Conservation (phyloP, 208 protist genomes). For the Trypanosoma melophagium region DNA sequence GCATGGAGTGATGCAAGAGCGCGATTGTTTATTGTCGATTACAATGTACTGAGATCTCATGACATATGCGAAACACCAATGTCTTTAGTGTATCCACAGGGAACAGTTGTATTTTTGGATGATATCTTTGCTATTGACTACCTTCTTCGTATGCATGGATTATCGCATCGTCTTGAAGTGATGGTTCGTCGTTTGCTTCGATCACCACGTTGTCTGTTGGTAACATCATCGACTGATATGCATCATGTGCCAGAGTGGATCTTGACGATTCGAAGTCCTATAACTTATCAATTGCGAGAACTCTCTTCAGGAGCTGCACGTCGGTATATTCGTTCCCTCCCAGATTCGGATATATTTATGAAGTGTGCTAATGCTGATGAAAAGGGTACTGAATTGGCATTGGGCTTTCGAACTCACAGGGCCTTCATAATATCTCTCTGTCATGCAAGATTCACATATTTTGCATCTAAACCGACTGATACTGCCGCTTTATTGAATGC, state of each 20-base stretch:
- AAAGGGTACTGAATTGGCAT: slow-evolving; percentile 3
- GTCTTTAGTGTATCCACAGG: slow-evolving; percentile 11
- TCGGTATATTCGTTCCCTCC: slow-evolving; percentile 23
- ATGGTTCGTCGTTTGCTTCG: slow-evolving; percentile 31
- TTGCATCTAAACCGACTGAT: background rate
- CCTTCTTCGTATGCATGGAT: slow-evolving; percentile 38
- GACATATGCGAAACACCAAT: background rate
- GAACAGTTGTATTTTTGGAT: slow-evolving; percentile 62
- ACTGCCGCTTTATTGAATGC: slow-evolving; percentile 3
- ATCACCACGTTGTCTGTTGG: slow-evolving; percentile 44
- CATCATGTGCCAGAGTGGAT: slow-evolving; percentile 40
- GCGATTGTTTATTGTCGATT: slow-evolving; percentile 21
- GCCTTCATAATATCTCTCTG: slow-evolving; percentile 26
- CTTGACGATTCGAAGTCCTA: slow-evolving; percentile 27
- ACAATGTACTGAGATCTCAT: slow-evolving; percentile 28
- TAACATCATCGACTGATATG: slow-evolving; percentile 42
- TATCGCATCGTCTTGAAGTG: slow-evolving; percentile 29
- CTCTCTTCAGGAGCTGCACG: slow-evolving; percentile 34
- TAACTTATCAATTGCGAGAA: slow-evolving; percentile 31
- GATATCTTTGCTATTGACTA: slow-evolving; percentile 50
- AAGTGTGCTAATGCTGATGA: slow-evolving; percentile 7
- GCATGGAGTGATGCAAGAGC: background rate
- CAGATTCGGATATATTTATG: slow-evolving; percentile 11
- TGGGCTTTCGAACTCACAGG: slow-evolving; percentile 20
- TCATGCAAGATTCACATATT: slow-evolving; percentile 6